Evolutionary conservation across 1,284 basidiomycete genomes (phyloP).

Genomic region (Puccinia horiana): DNA sequence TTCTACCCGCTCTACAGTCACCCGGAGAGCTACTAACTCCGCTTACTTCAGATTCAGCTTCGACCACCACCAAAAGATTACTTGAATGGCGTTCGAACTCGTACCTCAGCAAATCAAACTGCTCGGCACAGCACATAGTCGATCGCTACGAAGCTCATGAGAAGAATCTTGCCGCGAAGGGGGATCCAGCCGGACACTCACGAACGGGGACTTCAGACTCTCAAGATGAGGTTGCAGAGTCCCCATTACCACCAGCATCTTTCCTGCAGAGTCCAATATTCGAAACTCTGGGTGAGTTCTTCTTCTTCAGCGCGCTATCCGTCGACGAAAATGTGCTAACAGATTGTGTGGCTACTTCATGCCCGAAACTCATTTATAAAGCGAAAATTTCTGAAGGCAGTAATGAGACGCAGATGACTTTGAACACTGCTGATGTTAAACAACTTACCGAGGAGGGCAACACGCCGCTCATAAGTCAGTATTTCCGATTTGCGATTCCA

Average conservation of each 20-base stretch:
- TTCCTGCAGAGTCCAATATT: not conserved
- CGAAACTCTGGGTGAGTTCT: not conserved
- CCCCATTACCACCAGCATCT: not conserved
- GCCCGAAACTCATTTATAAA: not conserved
- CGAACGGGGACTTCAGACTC: not conserved
- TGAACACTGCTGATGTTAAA: not conserved
- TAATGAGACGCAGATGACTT: not conserved
- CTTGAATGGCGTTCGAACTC: constrained; percentile 23
- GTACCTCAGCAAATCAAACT: not conserved
- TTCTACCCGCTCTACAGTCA: not conserved
- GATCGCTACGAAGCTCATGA: constrained; percentile 46
- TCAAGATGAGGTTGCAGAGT: not conserved
- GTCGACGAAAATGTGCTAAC: not conserved
- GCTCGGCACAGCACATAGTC: constrained; percentile 36
- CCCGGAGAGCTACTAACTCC: not conserved
- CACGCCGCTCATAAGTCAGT: not conserved
- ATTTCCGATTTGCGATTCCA: not conserved
- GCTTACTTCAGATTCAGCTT: not conserved
- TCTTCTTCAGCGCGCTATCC: not conserved
- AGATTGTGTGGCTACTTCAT: not conserved
- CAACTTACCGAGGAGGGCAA: not conserved
- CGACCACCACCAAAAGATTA: not conserved
- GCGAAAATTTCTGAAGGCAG: not conserved
- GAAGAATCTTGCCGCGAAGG: not conserved
- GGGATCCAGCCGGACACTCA: not conserved